A percentile compares a stretch with the other conserved stretches of the same genome.
Evolutionary conservation across 1,139 yeast species (phyloP).

Genomic region (Scheffersomyces insectosa): DNA sequence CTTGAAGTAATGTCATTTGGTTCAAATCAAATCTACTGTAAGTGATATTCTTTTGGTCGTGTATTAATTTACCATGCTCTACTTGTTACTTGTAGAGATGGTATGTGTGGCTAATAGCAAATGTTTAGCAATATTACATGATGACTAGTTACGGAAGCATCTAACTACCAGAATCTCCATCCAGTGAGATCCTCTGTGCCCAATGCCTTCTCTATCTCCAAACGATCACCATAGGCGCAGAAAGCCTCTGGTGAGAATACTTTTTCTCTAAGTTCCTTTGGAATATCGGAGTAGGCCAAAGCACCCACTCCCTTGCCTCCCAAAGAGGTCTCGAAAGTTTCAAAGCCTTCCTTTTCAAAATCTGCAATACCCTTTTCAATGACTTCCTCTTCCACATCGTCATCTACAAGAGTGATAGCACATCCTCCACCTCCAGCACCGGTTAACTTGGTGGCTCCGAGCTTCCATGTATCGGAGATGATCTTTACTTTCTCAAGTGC

Average conservation of each 20-base stretch:
- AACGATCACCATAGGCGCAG: conserved; percentile 35
- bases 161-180: conserved; percentile 63
- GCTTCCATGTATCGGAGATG: conserved; percentile 55
- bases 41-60: too few relatives aligned
- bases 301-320: conserved; percentile 90
- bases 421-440: conserved; percentile 99
- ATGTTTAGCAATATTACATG: too few relatives aligned
- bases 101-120: too few relatives aligned
- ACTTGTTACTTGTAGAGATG: too few relatives aligned
- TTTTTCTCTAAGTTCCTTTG: conserved; percentile 10
- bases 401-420: conserved; percentile 79
- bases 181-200: conserved; percentile 41
- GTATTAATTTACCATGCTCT: too few relatives aligned
- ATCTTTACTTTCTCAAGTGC: conserved; percentile 71
- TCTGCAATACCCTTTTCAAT: conserved; percentile 36
- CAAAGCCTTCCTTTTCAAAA: conserved; percentile 56
- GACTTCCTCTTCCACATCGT: conserved; percentile 34
- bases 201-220: conserved; percentile 47
- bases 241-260: conserved; percentile 40
- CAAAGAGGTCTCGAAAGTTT: conserved; percentile 76
- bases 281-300: conserved; percentile 26
- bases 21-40: too few relatives aligned
- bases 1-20: too few relatives aligned
- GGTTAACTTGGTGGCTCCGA: conserved; percentile 91
- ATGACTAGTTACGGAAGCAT: neutral